Percentiles rank a stretch among this genome's conserved stretches.
phyloP scores from a whole-genome alignment of 305 asterid genomes.

The Striga hermonthica region DNA sequence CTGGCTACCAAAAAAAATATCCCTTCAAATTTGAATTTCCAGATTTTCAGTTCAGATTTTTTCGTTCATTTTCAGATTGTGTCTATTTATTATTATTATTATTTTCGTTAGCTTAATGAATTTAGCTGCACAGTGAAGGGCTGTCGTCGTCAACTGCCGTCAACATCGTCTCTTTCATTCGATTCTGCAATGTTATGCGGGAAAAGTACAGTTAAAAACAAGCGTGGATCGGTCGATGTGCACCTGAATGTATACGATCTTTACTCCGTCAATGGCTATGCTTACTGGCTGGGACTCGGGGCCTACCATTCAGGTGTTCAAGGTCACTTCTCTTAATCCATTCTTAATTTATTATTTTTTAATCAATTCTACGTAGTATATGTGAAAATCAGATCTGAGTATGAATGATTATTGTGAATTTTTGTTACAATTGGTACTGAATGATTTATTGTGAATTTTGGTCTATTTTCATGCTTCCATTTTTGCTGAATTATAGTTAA shows the following conservation, averaged over 20 bases:
- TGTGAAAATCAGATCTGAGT: slow-evolving; percentile 27
- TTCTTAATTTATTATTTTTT: neutral
- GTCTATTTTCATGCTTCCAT: too few relatives aligned
- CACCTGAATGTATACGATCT: slow-evolving; percentile 83
- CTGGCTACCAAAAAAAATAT: too few relatives aligned
- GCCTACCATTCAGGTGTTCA: slow-evolving; percentile 88
- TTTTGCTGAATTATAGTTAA: too few relatives aligned
- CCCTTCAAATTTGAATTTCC: slow-evolving; percentile 27
- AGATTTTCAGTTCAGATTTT: neutral
- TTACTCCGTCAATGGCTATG: slow-evolving; percentile 72
- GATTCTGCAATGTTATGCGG: slow-evolving; percentile 55
- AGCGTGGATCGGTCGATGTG: slow-evolving; percentile 66
- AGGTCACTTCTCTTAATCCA: slow-evolving; percentile 38
- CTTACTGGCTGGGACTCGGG: slow-evolving; percentile 90
- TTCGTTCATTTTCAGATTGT: neutral
- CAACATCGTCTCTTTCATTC: neutral
- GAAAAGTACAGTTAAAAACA: slow-evolving; percentile 43
- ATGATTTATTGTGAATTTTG: too few relatives aligned
- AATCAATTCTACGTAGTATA: too few relatives aligned
- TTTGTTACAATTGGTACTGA: too few relatives aligned
- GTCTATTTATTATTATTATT: too few relatives aligned
- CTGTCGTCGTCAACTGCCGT: too few relatives aligned
- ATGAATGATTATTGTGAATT: neutral
- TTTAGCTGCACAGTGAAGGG: slow-evolving; percentile 4
- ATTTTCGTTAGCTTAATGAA: slow-evolving; percentile 5